phyloP scores from a whole-genome alignment of 176 grass and related monocot genomes.

The Ampelocalamus luodianensis region DNA sequence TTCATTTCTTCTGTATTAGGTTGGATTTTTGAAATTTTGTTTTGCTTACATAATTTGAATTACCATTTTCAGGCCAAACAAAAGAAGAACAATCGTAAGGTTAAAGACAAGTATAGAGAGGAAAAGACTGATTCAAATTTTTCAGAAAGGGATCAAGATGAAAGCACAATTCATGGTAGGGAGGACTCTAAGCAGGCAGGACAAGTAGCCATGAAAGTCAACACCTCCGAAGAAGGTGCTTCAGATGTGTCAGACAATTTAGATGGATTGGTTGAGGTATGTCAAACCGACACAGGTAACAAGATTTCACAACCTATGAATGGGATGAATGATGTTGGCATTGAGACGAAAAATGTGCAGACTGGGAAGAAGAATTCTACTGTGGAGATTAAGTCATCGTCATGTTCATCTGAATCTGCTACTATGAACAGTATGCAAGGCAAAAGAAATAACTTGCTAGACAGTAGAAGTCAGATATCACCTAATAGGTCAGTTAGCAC shows the following conservation, averaged over 20 bases:
- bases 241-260: conserved; percentile 62
- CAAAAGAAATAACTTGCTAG: conserved; percentile 65
- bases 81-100: conserved; percentile 79
- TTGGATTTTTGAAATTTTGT: background rate
- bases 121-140: conserved; percentile 53
- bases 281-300: conserved; percentile 49
- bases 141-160: conserved; percentile 56
- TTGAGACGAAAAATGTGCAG: conserved; percentile 55
- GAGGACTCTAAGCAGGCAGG: conserved; percentile 53
- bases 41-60: conserved; percentile 22
- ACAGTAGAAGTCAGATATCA: conserved; percentile 61
- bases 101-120: conserved; percentile 76
- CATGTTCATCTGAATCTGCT: conserved; percentile 66
- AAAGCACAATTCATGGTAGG: conserved; percentile 51
- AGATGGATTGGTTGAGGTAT: conserved; percentile 53
- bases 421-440: conserved; percentile 57
- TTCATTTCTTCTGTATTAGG: conserved; percentile 17
- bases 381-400: conserved; percentile 54
- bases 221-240: conserved; percentile 58
- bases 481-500: conserved; percentile 64
- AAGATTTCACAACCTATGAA: conserved; percentile 28
- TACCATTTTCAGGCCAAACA: conserved; percentile 66
- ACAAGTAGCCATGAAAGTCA: conserved; percentile 46
- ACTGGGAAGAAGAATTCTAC: conserved; percentile 51
- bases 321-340: conserved; percentile 48